phyloP scores from a whole-genome alignment of 1,139 yeast genomes.

The Diutina siamensis region DNA sequence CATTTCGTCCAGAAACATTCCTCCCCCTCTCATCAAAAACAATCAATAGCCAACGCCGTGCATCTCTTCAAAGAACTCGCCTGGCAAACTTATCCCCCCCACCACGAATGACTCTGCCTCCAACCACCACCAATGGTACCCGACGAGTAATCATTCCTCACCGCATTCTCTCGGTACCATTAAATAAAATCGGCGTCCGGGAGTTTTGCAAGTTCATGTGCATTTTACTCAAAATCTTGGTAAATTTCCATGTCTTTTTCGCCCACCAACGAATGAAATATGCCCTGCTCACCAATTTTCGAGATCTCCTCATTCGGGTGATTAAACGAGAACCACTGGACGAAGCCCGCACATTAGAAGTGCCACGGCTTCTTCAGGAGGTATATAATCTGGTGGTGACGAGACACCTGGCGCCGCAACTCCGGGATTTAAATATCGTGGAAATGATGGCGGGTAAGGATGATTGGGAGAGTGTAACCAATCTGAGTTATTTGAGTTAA shows the following conservation, averaged over 20 bases:
- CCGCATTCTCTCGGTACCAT: conserved; percentile 30
- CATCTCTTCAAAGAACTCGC: not conserved
- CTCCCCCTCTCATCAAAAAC: not conserved
- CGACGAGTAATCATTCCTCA: conserved; percentile 32
- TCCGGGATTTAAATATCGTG: not conserved
- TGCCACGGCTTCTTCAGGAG: not conserved
- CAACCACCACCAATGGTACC: conserved; percentile 10
- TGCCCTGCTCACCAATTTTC: conserved; percentile 4
- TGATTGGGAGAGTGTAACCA: conserved; percentile 3
- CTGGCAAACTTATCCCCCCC: conserved; percentile 2
- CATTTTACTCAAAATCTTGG: conserved; percentile 25
- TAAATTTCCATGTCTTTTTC: conserved; percentile 26
- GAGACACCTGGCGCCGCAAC: conserved; percentile 3
- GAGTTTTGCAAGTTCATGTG: conserved; percentile 29
- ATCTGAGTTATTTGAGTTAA: not conserved
- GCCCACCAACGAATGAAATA: not conserved
- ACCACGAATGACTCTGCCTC: conserved; percentile 7
- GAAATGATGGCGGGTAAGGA: conserved; percentile 5
- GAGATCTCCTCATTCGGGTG: conserved; percentile 1
- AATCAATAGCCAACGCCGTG: not conserved
- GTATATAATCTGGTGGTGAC: not conserved
- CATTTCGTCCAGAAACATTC: not conserved
- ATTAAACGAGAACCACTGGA: not conserved
- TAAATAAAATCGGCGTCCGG: conserved; percentile 25
- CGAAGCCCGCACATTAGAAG: not conserved